Evolutionary conservation across 306 rosid genomes (phyloP).

Genomic region (Casuarina cunninghamiana): DNA sequence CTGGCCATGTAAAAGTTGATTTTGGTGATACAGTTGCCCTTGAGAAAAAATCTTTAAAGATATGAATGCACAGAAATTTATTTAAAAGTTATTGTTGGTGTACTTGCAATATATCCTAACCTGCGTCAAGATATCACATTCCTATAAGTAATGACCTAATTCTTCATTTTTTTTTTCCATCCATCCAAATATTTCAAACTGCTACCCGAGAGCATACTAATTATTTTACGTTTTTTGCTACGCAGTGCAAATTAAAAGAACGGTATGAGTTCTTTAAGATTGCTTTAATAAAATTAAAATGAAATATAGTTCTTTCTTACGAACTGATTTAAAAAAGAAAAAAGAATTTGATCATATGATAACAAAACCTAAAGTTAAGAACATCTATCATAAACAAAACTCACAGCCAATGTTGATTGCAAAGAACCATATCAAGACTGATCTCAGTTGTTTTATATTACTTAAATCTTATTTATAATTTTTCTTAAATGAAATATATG

Average conservation of each 20-base stretch:
- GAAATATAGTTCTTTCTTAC: no score
- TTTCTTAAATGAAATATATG: no score
- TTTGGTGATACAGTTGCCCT: constrained; percentile 84
- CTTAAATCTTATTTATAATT: no score
- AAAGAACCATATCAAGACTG: no score
- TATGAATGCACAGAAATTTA: constrained; percentile 19
- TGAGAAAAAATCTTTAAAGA: constrained; percentile 82
- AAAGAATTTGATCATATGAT: no score
- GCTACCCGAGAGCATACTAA: constrained; percentile 16
- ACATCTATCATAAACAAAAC: no score
- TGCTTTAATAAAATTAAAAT: no score
- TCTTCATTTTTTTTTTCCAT: neutral
- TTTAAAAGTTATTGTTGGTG: constrained; percentile 1
- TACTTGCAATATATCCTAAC: neutral
- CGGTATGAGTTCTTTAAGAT: no score
- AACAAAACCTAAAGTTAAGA: no score
- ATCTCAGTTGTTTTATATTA: no score
- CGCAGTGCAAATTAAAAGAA: constrained; percentile 75
- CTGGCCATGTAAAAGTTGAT: constrained; percentile 94
- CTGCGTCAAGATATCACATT: neutral
- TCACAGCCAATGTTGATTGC: no score
- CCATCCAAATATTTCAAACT: constrained; percentile 1
- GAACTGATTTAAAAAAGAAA: no score
- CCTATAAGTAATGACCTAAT: neutral
- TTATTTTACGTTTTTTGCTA: constrained; percentile 22